phyloP scores from a whole-genome alignment of 139 green algal species.

The Pseudopediastrum boryanum region DNA sequence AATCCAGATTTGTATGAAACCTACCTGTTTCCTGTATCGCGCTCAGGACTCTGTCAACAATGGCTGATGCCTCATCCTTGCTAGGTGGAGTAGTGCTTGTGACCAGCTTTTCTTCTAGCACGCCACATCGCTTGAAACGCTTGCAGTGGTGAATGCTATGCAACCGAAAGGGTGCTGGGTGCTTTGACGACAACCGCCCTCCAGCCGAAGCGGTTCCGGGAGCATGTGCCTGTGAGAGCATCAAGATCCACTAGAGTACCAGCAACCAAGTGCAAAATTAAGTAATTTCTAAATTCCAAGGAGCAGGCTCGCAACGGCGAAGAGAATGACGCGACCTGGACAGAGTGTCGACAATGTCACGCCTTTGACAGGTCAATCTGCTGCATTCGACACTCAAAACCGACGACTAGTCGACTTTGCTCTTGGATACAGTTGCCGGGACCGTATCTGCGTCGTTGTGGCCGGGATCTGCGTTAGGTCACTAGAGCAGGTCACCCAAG shows the following conservation, averaged over 20 bases:
- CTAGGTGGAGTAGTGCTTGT: background rate
- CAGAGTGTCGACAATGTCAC: too few species aligned
- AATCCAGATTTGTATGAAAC: background rate
- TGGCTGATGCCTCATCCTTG: background rate
- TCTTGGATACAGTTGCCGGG: too few species aligned
- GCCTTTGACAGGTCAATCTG: too few species aligned
- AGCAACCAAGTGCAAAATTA: too few species aligned
- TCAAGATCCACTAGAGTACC: background rate
- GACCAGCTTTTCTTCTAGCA: background rate
- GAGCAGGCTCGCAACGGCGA: too few species aligned
- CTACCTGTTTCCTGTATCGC: slow-evolving; percentile 45
- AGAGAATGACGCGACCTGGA: too few species aligned
- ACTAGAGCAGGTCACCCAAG: too few species aligned
- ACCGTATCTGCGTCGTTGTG: too few species aligned
- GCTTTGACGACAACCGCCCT: background rate
- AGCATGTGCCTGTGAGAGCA: background rate
- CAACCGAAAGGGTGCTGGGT: background rate
- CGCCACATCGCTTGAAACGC: background rate
- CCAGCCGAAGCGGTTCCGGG: background rate
- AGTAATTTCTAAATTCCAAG: too few species aligned
- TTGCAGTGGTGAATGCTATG: background rate
- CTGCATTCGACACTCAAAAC: too few species aligned
- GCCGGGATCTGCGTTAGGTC: too few species aligned
- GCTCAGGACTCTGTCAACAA: slow-evolving; percentile 44
- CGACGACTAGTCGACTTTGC: too few species aligned